Evolutionary conservation across 768 basidiomycete species (phyloP), one percentile per base, ranked within the genome.

Genomic region (Lyophyllum decastes): DNA sequence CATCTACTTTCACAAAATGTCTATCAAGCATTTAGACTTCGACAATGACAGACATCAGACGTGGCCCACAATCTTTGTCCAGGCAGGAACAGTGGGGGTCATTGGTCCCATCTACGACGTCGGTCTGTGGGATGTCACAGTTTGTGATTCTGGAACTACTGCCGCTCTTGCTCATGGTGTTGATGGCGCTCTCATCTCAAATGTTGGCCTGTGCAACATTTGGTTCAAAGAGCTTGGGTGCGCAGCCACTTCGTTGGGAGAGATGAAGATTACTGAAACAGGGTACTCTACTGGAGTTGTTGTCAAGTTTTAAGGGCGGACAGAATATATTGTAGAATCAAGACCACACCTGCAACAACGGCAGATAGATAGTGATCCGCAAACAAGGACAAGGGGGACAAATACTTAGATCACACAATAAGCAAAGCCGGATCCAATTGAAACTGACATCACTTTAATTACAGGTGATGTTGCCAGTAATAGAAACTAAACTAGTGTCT

Each of bases 191-290:
- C 17, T 40, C 9, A 27, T 58, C 1, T 34, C 41, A 7, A 34
- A 52, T 26, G 52, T 53, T 17, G 52, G 3, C 7, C 34, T 51
- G 17, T n/a, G 19, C 38, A 43, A 52, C 21, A 33, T 58, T 1
- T 58, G 46, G 43, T 58, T 58, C 33, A 11, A 45, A 10, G 52
- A 58, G n/a, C 41, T 58, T 14, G 44, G 38, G 16, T 9, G 57
- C 8, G 34, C 43, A 12, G 57, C 57, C 14, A 40, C 11, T 8
- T 25, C 44, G 10, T 48, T 58, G 22, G 27, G 8, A 7, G 51
- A 58, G 45, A 47, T 52, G 38, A 17, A 41, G 8, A 26, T 57
- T 19, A 57, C 38, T 16, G 27, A 58, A 25, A 45, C 50, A 12
- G 12, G 4, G 5, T 56, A 8, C 27, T 38, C 49, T n/a, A n/a